Evolutionary conservation across 2,329 filamentous ascomycete genomes (phyloP).

Genomic region (Venturia carpophila): DNA sequence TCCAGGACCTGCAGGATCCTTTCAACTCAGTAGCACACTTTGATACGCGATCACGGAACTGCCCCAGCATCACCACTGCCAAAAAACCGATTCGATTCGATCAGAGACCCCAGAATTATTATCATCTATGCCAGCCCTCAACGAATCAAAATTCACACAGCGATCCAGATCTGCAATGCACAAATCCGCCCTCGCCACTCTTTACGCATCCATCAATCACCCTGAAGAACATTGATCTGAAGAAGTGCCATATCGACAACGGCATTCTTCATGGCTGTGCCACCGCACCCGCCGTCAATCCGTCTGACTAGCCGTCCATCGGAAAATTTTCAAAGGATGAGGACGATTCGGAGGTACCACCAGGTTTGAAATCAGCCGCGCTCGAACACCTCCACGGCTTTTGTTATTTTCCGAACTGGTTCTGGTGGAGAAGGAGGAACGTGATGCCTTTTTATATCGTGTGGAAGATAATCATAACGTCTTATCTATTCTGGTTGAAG

Average conservation of each 20-base stretch:
- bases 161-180: too few relatives aligned
- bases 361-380: not conserved
- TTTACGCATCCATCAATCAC: too few relatives aligned
- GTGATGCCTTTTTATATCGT: too few relatives aligned
- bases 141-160: not conserved
- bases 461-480: too few relatives aligned
- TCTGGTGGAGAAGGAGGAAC: too few relatives aligned
- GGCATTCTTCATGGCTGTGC: constrained; percentile 6
- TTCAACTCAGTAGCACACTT: not conserved
- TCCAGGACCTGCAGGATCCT: not conserved
- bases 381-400: too few relatives aligned
- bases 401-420: too few relatives aligned
- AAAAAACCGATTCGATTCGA: not conserved
- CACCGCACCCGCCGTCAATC: too few relatives aligned
- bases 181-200: not conserved
- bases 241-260: not conserved
- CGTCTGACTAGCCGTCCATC: not conserved
- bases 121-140: not conserved
- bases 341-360: too few relatives aligned
- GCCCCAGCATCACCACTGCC: not conserved
- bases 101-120: not conserved
- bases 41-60: not conserved
- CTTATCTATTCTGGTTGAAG: too few relatives aligned
- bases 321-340: too few relatives aligned
- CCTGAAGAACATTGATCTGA: not conserved